These are phyloP conservation scores for Penstemon eatonii DNA, from an alignment of 257 asterid species.

Conservation along the genomic window DNA sequence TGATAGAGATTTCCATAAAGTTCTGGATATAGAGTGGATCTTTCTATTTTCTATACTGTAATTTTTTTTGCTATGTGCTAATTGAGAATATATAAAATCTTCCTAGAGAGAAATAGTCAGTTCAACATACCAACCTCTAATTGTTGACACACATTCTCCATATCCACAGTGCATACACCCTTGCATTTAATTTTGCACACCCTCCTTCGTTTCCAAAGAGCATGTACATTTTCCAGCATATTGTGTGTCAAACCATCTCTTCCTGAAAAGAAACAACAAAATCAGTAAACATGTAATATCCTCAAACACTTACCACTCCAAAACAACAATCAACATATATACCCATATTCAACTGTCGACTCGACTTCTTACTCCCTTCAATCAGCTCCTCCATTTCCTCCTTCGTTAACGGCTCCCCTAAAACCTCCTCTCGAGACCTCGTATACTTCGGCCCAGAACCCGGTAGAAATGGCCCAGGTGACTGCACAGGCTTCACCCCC, in stretches of 20 bases:
- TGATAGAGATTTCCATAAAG: no score
- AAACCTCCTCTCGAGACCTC: conserved; percentile 62
- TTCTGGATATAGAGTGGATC: not conserved
- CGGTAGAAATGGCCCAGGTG: conserved; percentile 85
- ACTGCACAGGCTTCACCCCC: conserved; percentile 94
- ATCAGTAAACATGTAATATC: not conserved
- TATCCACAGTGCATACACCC: conserved; percentile 96
- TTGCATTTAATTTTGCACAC: conserved; percentile 92
- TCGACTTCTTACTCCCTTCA: conserved; percentile 47
- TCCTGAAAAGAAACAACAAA: conserved; percentile 42
- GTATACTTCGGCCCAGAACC: conserved; percentile 86
- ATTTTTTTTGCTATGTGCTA: not conserved
- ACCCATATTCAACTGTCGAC: conserved; percentile 84
- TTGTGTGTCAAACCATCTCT: conserved; percentile 96
- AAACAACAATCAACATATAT: conserved; percentile 17
- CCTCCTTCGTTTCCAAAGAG: conserved; percentile 87
- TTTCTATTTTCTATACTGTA: not conserved
- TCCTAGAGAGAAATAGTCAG: conserved; percentile 29
- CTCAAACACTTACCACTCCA: not conserved
- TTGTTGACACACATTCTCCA: conserved; percentile 73
- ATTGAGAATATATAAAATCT: conserved; percentile 2
- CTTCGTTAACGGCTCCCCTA: conserved; percentile 78
- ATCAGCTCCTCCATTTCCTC: conserved; percentile 68
- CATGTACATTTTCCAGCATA: conserved; percentile 93
- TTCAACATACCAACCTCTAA: conserved; percentile 75